Conservation (phyloP, 2,329 filamentous ascomycete species). For the Aspergillus fumigatiaffinis region DNA sequence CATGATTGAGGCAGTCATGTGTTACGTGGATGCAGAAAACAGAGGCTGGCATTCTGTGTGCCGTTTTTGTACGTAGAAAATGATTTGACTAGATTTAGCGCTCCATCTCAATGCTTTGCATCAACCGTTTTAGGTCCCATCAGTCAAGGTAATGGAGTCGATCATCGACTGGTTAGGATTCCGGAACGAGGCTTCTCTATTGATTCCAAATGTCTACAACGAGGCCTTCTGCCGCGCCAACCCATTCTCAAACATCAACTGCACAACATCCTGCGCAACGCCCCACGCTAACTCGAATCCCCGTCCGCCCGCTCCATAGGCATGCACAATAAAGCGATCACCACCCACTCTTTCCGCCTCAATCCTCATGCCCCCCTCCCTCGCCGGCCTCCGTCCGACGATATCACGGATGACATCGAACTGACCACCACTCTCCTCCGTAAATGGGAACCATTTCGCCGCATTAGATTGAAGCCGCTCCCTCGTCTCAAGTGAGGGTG, state of each 20-base stretch:
- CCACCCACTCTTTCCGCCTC: constrained; percentile 45
- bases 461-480: constrained; percentile 45
- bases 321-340: constrained; percentile 45
- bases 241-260: constrained; percentile 33
- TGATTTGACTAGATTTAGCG: constrained; percentile 19
- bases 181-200: neutral
- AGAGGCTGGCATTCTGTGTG: constrained; percentile 26
- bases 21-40: constrained; percentile 22
- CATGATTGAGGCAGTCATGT: constrained; percentile 23
- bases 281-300: constrained; percentile 61
- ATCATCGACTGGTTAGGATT: neutral
- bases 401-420: constrained; percentile 46
- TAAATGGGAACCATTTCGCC: constrained; percentile 40
- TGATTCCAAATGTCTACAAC: constrained; percentile 12
- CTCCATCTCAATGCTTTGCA: neutral
- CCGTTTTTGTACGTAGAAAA: constrained; percentile 30
- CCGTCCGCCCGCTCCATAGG: constrained; percentile 59
- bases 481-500: constrained; percentile 47
- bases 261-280: constrained; percentile 49
- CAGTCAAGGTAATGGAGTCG: neutral
- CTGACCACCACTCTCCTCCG: constrained; percentile 29
- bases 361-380: constrained; percentile 49
- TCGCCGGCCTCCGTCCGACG: constrained; percentile 43
- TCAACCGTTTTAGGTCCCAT: neutral
- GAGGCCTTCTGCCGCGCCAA: constrained; percentile 19